Conservation (phyloP, 352 stramenopile genomes). For the Pythium rishiriense region DNA sequence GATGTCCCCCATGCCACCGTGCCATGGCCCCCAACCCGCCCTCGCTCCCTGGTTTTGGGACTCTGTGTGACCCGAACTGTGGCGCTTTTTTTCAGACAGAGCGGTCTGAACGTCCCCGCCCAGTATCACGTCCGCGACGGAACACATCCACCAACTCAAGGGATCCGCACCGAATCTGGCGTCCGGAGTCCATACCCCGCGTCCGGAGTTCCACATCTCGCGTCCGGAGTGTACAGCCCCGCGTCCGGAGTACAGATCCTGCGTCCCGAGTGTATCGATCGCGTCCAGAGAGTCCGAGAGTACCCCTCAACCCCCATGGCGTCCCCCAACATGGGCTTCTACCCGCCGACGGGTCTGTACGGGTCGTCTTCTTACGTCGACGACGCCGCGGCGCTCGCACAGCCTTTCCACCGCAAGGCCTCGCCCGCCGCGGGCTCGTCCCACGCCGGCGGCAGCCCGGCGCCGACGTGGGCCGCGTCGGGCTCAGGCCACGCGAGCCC, state of each 20-base stretch:
- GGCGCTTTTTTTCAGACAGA: no score
- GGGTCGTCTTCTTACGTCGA: background rate
- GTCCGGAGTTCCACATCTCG: no score
- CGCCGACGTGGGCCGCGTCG: background rate
- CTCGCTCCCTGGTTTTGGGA: background rate
- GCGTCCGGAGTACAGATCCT: no score
- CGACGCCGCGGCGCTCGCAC: background rate
- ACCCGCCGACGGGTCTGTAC: background rate
- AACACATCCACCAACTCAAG: no score
- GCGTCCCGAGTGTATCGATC: background rate
- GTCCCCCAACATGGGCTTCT: slow-evolving; percentile 3
- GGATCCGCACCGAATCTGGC: no score
- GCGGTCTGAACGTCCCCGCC: no score
- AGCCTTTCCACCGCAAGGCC: slow-evolving; percentile 6
- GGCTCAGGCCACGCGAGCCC: slow-evolving; percentile 7
- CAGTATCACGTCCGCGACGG: no score
- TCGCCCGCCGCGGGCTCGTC: background rate
- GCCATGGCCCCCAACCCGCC: no score
- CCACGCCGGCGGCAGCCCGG: background rate
- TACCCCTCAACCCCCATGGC: background rate
- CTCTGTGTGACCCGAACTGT: no score
- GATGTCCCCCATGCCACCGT: background rate
- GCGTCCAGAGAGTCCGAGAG: background rate
- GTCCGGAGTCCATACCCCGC: no score
- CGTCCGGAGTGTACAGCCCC: no score